phyloP scores from a whole-genome alignment of 2,329 filamentous ascomycete species.

The Fulvia fulva region DNA sequence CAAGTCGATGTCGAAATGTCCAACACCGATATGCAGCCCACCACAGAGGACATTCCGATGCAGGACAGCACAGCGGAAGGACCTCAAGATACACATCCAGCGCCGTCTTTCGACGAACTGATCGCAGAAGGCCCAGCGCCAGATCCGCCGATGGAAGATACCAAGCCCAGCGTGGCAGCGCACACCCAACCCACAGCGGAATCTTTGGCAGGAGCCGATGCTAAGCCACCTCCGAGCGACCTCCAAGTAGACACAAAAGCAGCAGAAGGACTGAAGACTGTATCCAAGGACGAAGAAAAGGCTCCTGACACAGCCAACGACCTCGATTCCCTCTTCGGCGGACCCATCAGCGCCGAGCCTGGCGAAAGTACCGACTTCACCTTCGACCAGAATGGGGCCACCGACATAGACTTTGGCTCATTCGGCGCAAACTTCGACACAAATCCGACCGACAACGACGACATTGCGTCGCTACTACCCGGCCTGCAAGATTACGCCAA shows the following conservation, averaged over 20 bases:
- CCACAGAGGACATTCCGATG: background rate
- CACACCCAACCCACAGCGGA: background rate
- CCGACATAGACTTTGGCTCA: constrained; percentile 35
- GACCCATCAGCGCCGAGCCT: constrained; percentile 17
- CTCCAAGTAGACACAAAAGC: constrained; percentile 4
- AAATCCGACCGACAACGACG: constrained; percentile 27
- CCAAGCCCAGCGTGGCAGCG: constrained; percentile 1
- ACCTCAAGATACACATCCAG: background rate
- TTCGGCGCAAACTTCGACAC: constrained; percentile 23
- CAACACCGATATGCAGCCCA: background rate
- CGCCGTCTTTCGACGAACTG: background rate
- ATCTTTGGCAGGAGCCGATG: constrained; percentile 11
- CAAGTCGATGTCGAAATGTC: constrained; percentile 3
- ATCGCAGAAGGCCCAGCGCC: background rate
- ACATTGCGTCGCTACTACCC: constrained; percentile 37
- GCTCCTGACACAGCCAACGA: constrained; percentile 30
- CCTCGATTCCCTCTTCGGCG: constrained; percentile 36
- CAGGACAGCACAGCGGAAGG: background rate
- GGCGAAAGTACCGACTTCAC: constrained; percentile 20
- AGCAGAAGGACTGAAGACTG: background rate
- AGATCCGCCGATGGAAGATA: constrained; percentile 3
- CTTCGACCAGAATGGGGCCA: constrained; percentile 14
- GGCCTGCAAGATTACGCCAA: constrained; percentile 43
- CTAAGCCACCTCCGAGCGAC: constrained; percentile 10
- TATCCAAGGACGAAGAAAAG: constrained; percentile 21